Evolutionary conservation across 106 monocot species (phyloP), one percentile per base, ranked within the genome.

Genomic region (Dendrobium catenatum): DNA sequence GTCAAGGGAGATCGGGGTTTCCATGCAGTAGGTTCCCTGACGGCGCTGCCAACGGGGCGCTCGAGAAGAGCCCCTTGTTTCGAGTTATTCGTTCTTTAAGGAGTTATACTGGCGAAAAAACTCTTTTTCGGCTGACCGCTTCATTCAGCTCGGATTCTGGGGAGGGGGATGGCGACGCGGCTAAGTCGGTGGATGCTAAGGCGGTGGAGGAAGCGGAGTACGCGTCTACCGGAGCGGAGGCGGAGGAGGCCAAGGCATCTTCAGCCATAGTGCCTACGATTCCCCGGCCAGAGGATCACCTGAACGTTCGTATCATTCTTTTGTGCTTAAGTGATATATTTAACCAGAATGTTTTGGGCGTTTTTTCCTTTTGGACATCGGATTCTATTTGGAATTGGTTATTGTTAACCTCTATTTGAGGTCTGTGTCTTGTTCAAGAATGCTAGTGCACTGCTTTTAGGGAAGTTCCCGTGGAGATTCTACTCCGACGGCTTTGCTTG

Each of bases 271-370:
- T 96, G 2, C 43, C 91, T 0, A 91, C 93, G n/a, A 86, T 82
- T 79, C 91, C 91, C 59, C 84, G 91, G 49, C 93, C 93, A 1
- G 96, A 96, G 81, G 96, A 96, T 85, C 90, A 88, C 80, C 75
- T 91, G 33, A 86, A 88, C 88, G 96, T 95, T 16, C 81, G 92
- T 46, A 8, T 26, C 22, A 47, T 77, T 77, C 37, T 43, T 77
- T 47, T 17, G 40, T 78, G 17, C 55, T 37, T 79, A 67, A 73
- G 15, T 77, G 10, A 27, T 0, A 55, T 78, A 17, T 82, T 79
- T 8, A 55, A 3, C 70, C 70, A 70, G 1, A 37, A 15, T 70
- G 70, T 70, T 70, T 2, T 70, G 16, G 13, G 33, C 6, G 29
- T 11, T 48, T 18, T 26, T 31, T 27, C 22, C 20, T 4, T 68